Percentiles rank a stretch among this genome's conserved stretches.
Evolutionary conservation across 352 stramenopile species (phyloP).

Genomic region (Phytophthora podocarpi): DNA sequence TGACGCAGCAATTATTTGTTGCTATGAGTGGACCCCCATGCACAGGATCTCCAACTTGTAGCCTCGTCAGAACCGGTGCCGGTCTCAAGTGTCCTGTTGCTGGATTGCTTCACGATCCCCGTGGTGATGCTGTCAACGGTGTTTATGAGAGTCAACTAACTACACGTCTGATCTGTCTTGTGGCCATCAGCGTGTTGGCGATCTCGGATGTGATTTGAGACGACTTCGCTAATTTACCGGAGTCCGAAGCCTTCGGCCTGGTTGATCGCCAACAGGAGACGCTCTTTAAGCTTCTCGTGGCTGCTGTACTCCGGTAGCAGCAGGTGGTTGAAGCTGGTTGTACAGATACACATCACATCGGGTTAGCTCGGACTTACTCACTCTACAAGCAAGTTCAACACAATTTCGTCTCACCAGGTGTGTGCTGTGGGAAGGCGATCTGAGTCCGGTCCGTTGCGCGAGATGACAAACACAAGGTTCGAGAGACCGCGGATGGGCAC

Average conservation of each 20-base stretch:
- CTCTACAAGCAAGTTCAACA: constrained; percentile 1
- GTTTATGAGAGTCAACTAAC: no score
- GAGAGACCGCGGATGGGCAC: constrained; percentile 83
- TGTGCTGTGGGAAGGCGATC: constrained; percentile 85
- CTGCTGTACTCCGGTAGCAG: constrained; percentile 83
- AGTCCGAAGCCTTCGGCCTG: constrained; percentile 86
- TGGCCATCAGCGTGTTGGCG: no score
- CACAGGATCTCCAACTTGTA: no score
- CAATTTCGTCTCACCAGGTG: constrained; percentile 62
- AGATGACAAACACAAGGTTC: constrained; percentile 87
- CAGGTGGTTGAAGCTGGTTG: constrained; percentile 85
- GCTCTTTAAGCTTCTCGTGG: constrained; percentile 80
- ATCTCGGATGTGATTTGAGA: not conserved
- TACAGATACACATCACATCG: constrained; percentile 16
- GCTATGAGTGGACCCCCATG: no score
- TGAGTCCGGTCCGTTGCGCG: constrained; percentile 80
- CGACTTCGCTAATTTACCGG: constrained; percentile 42
- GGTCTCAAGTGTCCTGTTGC: no score
- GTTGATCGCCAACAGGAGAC: constrained; percentile 81
- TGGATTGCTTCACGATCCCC: no score
- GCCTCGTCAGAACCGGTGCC: no score
- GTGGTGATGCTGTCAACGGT: no score
- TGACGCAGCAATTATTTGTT: no score
- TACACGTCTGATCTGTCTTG: no score
- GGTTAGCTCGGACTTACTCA: constrained; percentile 7